These are phyloP conservation scores for Aphanomyces astaci DNA, from an alignment of 352 stramenopile genomes.

Conservation along the genomic window DNA sequence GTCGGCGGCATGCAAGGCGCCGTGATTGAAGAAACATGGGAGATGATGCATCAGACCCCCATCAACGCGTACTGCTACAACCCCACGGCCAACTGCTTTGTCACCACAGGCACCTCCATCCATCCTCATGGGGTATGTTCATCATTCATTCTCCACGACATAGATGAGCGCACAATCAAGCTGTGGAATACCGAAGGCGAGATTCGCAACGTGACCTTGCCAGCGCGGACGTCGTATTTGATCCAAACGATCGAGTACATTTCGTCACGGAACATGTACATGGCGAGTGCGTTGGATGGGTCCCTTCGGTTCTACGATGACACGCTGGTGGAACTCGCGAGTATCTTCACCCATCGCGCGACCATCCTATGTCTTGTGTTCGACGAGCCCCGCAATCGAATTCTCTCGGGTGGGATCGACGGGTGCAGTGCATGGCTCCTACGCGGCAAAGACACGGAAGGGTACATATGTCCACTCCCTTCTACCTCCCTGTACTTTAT, in stretches of 20 bases:
- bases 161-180: constrained; percentile 29
- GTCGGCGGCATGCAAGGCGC: constrained; percentile 37
- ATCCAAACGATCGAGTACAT: constrained; percentile 58
- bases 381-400: constrained; percentile 39
- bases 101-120: constrained; percentile 26
- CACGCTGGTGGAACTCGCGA: constrained; percentile 47
- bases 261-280: constrained; percentile 49
- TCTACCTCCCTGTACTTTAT: no score
- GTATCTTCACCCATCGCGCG: constrained; percentile 38
- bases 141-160: constrained; percentile 41
- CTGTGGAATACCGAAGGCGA: constrained; percentile 26
- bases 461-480: no score
- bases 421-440: constrained; percentile 56
- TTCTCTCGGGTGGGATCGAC: constrained; percentile 55
- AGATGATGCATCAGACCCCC: constrained; percentile 54
- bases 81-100: constrained; percentile 52
- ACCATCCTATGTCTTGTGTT: constrained; percentile 52
- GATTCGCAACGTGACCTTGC: constrained; percentile 42
- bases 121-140: constrained; percentile 22
- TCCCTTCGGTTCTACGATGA: constrained; percentile 56
- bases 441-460: constrained; percentile 31
- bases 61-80: constrained; percentile 64
- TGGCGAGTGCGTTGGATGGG: constrained; percentile 51
- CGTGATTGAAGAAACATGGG: constrained; percentile 53
- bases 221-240: constrained; percentile 43